Conservation (phyloP, 2,329 filamentous ascomycete genomes). For the Cladosporium sp. region DNA sequence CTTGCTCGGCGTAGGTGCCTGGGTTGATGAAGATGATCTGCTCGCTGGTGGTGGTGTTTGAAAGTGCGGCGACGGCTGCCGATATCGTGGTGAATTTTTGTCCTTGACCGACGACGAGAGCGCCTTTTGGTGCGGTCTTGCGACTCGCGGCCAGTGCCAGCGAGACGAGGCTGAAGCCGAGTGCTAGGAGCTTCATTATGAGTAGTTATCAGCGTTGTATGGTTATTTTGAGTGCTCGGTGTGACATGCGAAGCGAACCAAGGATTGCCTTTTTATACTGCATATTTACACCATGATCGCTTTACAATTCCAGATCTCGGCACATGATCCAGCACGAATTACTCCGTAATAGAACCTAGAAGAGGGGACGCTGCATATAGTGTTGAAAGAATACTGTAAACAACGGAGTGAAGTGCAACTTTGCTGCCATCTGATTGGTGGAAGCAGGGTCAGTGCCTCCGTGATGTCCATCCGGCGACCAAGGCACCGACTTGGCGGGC, state of each 20-base stretch:
- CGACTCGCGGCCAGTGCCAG: conserved; percentile 37
- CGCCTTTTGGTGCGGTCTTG: conserved; percentile 53
- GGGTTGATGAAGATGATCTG: conserved; percentile 65
- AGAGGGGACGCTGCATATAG: not conserved
- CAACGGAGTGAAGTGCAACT: not conserved
- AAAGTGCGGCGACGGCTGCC: conserved; percentile 60
- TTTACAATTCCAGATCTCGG: not conserved
- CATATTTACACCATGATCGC: not conserved
- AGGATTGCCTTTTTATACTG: not conserved
- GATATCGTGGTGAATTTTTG: conserved; percentile 55
- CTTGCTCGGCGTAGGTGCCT: conserved; percentile 64
- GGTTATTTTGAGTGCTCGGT: not conserved
- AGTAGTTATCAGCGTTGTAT: not conserved
- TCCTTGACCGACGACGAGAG: conserved; percentile 50
- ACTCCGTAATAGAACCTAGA: not conserved
- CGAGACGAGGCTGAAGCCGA: conserved; percentile 24
- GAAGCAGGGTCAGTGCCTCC: not conserved
- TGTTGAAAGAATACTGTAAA: not conserved
- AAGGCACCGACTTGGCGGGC: conserved; percentile 2
- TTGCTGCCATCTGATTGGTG: not conserved
- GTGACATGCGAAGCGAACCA: not conserved
- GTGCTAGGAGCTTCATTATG: conserved; percentile 22
- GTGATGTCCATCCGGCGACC: not conserved
- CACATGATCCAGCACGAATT: not conserved
- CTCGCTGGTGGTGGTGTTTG: conserved; percentile 50